phyloP scores from a whole-genome alignment of 305 asterid genomes.

The Solanum aculeatissimum region DNA sequence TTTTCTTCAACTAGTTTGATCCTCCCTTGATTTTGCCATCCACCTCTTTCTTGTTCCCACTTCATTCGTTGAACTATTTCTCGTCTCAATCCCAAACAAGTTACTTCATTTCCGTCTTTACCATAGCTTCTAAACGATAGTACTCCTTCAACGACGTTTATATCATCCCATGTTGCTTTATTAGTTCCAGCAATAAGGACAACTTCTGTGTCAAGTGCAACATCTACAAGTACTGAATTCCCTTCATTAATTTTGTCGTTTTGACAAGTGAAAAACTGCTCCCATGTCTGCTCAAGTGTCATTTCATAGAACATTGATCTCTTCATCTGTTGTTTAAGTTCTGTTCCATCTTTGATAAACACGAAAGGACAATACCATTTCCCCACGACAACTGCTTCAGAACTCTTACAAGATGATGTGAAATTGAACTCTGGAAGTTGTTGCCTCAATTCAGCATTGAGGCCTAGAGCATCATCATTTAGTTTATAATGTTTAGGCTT shows the following conservation, averaged over 20 bases:
- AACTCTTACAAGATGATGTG: conserved; percentile 1
- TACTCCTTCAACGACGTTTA: conserved; percentile 15
- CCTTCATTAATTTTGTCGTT: too few species aligned
- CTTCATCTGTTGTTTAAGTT: conserved; percentile 17
- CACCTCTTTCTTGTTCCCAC: conserved; percentile 52
- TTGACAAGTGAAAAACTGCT: too few species aligned
- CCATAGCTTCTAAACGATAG: conserved; percentile 28
- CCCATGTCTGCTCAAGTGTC: too few species aligned
- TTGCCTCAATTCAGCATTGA: conserved; percentile 30
- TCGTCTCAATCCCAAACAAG: conserved; percentile 40
- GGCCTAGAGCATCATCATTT: conserved; percentile 33
- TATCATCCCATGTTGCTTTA: conserved; percentile 30
- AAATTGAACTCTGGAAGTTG: conserved; percentile 23
- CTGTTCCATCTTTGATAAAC: conserved; percentile 46
- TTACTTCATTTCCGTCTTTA: conserved; percentile 8
- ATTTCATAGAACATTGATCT: neutral
- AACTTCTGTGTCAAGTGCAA: conserved; percentile 21
- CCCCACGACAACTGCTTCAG: conserved; percentile 27
- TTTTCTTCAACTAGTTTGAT: conserved; percentile 26
- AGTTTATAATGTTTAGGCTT: conserved; percentile 18
- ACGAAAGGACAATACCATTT: conserved; percentile 59
- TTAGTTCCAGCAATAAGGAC: conserved; percentile 21
- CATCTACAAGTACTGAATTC: conserved; percentile 9
- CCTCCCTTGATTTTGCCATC: conserved; percentile 25
- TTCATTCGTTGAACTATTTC: conserved; percentile 48